phyloP scores from a whole-genome alignment of 1,284 basidiomycete species.

The Heliocybe sulcata region DNA sequence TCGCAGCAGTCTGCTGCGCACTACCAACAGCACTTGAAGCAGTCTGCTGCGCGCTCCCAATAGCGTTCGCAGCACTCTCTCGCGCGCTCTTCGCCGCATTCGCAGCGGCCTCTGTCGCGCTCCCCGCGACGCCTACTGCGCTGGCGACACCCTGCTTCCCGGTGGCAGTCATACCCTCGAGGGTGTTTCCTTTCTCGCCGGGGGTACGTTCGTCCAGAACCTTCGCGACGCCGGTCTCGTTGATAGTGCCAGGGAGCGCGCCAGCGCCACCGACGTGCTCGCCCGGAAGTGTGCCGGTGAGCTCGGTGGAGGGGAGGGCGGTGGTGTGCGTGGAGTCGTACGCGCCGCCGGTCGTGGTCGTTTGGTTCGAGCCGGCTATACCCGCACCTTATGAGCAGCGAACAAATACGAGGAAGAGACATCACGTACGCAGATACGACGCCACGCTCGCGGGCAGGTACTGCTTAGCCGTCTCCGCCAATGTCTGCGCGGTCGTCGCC shows the following conservation, averaged over 20 bases:
- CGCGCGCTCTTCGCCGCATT: not conserved
- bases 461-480: not conserved
- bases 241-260: conserved; percentile 26
- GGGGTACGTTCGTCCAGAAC: conserved; percentile 27
- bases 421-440: not conserved
- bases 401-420: not conserved
- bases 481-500: not conserved
- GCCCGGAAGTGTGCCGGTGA: conserved; percentile 16
- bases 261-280: conserved; percentile 29
- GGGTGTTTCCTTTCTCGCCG: not conserved
- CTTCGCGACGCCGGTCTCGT: conserved; percentile 29
- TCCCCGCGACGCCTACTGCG: not conserved
- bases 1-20: not conserved
- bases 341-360: not conserved
- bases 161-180: not conserved
- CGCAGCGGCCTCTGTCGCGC: not conserved
- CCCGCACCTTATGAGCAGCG: not conserved
- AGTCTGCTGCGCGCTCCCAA: not conserved
- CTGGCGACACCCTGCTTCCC: not conserved
- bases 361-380: not conserved
- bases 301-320: conserved; percentile 19
- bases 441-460: not conserved
- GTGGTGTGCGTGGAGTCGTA: conserved; percentile 18
- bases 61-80: not conserved
- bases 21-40: not conserved